Conservation (phyloP, 371 early-diverging fungal genomes). For the Syncephalastrum contaminatum region DNA sequence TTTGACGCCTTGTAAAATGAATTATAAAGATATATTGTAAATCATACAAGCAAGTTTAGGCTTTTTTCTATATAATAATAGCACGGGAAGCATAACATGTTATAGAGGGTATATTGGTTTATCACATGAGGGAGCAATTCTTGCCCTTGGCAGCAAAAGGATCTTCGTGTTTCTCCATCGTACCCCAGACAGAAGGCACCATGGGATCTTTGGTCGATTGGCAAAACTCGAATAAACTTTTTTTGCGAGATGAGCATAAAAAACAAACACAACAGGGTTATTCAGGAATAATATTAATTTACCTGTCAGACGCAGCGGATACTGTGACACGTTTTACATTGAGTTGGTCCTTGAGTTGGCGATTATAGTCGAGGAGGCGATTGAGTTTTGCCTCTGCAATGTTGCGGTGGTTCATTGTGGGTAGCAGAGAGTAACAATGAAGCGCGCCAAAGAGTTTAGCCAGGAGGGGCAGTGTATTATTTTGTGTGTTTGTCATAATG, state of each 20-base stretch:
- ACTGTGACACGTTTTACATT: constrained; percentile 78
- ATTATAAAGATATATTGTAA: neutral
- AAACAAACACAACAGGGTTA: neutral
- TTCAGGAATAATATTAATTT: neutral
- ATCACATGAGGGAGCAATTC: too few relatives aligned
- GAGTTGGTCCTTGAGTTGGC: constrained; percentile 73
- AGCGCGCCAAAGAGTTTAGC: too few relatives aligned
- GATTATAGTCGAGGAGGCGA: constrained; percentile 74
- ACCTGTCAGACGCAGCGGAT: constrained; percentile 63
- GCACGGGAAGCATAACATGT: too few relatives aligned
- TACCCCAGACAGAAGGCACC: constrained; percentile 81
- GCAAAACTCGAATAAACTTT: constrained; percentile 56
- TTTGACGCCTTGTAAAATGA: constrained; percentile 81
- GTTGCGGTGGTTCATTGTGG: too few relatives aligned
- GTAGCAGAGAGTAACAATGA: too few relatives aligned
- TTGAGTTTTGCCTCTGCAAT: constrained; percentile 67
- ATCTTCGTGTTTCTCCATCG: constrained; percentile 70
- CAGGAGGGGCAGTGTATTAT: too few relatives aligned
- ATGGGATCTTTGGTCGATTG: constrained; percentile 62
- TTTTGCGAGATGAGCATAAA: neutral
- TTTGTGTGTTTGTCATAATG: too few relatives aligned
- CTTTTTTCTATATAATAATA: constrained; percentile 1
- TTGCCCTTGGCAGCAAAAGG: constrained; percentile 63
- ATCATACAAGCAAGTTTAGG: neutral
- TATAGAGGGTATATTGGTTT: too few relatives aligned